Evolutionary conservation across 768 basidiomycete genomes (phyloP).

Genomic region (Boletus huronensis): DNA sequence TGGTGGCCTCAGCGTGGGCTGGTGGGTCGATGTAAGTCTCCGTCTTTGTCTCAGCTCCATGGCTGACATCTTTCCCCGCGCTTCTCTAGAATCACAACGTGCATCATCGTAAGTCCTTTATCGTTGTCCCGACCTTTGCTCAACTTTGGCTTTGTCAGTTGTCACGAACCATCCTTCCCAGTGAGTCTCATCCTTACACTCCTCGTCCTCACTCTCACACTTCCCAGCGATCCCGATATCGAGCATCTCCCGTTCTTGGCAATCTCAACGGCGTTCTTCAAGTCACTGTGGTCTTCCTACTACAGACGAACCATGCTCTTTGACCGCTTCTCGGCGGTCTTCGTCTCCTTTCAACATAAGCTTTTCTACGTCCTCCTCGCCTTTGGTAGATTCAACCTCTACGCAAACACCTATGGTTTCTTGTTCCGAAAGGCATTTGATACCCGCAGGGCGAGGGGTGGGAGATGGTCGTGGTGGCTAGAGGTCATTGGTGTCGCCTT

Average conservation of each 20-base stretch:
- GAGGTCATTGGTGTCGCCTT: conserved; percentile 74
- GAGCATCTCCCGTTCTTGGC: conserved; percentile 93
- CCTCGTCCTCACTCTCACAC: conserved; percentile 5
- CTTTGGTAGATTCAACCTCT: conserved; percentile 94
- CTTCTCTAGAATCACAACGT: conserved; percentile 80
- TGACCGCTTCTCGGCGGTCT: conserved; percentile 59
- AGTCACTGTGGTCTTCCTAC: conserved; percentile 88
- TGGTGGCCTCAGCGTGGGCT: conserved; percentile 92
- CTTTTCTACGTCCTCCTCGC: conserved; percentile 90
- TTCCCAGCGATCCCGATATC: conserved; percentile 73
- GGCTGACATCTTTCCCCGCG: conserved; percentile 2
- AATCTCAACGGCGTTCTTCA: conserved; percentile 83
- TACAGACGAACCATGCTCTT: conserved; percentile 85
- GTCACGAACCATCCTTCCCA: conserved; percentile 98
- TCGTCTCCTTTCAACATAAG: conserved; percentile 82
- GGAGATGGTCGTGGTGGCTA: conserved; percentile 72
- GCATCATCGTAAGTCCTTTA: conserved; percentile 75
- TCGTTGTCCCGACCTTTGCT: neutral
- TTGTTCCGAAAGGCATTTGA: conserved; percentile 65
- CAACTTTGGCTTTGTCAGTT: conserved; percentile 45
- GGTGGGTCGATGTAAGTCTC: conserved; percentile 94
- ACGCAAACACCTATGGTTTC: conserved; percentile 79
- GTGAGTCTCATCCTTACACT: conserved; percentile 40
- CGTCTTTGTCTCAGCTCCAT: neutral
- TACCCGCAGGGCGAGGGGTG: conserved; percentile 60